Conservation (phyloP, 495 filamentous ascomycete genomes). For the Evernia prunastri region DNA sequence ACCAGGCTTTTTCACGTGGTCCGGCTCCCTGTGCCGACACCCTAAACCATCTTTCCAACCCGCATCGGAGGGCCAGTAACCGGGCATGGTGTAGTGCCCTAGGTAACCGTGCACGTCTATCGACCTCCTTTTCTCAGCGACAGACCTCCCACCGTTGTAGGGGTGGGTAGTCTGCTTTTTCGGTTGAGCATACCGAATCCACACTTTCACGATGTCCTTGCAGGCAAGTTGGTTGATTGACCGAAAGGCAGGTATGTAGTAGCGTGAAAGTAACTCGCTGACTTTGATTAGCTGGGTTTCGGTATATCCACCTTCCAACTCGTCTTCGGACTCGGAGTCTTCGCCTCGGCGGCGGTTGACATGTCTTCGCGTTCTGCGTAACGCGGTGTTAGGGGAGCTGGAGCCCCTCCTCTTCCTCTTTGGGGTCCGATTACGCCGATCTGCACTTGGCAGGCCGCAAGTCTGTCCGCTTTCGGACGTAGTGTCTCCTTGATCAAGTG, state of each 20-base stretch:
- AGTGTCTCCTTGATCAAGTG: neutral
- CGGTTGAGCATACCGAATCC: conserved; percentile 20
- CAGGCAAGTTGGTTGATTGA: conserved; percentile 36
- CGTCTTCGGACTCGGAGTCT: neutral
- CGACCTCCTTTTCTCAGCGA: neutral
- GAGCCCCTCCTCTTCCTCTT: conserved; percentile 5
- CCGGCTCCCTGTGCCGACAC: conserved; percentile 72
- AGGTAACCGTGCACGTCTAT: conserved; percentile 4
- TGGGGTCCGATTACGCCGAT: neutral
- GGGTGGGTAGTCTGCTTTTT: conserved; percentile 63
- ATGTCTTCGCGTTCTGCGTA: neutral
- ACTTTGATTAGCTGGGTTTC: neutral
- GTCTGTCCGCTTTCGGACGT: neutral
- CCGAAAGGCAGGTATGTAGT: neutral
- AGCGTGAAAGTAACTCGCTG: neutral
- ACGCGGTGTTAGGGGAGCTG: neutral
- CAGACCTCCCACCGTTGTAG: conserved; percentile 55
- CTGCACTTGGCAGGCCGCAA: neutral
- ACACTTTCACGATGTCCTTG: conserved; percentile 16
- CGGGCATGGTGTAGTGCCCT: conserved; percentile 56
- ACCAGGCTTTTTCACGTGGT: conserved; percentile 76
- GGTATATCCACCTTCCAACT: neutral
- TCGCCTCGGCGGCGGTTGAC: neutral
- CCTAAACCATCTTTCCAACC: conserved; percentile 28
- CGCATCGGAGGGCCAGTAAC: conserved; percentile 67